These are phyloP conservation scores for Torulaspora pretoriensis DNA, from an alignment of 1,139 yeast genomes.

Conservation along the genomic window DNA sequence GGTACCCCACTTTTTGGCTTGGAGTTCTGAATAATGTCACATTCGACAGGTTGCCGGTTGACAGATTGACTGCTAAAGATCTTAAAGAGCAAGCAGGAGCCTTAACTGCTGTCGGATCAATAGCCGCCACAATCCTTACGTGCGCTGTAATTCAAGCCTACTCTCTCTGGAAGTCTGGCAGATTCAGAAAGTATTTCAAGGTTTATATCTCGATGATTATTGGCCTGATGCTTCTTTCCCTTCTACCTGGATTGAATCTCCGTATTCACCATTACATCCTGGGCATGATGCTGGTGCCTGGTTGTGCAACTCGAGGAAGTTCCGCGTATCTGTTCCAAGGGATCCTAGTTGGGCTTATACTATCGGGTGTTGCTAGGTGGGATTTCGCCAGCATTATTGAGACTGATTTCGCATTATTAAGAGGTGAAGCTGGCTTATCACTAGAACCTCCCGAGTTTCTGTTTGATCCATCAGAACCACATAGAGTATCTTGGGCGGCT, in stretches of 20 bases:
- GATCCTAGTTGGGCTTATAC: constrained; percentile 68
- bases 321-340: constrained; percentile 78
- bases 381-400: constrained; percentile 88
- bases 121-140: constrained; percentile 44
- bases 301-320: constrained; percentile 74
- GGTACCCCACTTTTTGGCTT: constrained; percentile 82
- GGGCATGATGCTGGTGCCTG: constrained; percentile 76
- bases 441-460: constrained; percentile 54
- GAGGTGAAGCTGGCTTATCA: constrained; percentile 71
- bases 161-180: constrained; percentile 75
- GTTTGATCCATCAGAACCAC: constrained; percentile 20
- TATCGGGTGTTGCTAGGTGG: constrained; percentile 90
- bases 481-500: constrained; percentile 29
- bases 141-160: constrained; percentile 73
- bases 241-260: constrained; percentile 65
- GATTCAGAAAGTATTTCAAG: constrained; percentile 53
- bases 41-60: constrained; percentile 83
- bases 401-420: constrained; percentile 58
- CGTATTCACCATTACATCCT: constrained; percentile 87
- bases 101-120: constrained; percentile 53
- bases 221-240: constrained; percentile 46
- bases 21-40: constrained; percentile 84
- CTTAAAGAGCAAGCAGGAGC: constrained; percentile 76
- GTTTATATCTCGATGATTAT: constrained; percentile 50
- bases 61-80: constrained; percentile 69